Evolutionary conservation across 108 stramenopile genomes (phyloP).

Genomic region (Poteriospumella lacustris): DNA sequence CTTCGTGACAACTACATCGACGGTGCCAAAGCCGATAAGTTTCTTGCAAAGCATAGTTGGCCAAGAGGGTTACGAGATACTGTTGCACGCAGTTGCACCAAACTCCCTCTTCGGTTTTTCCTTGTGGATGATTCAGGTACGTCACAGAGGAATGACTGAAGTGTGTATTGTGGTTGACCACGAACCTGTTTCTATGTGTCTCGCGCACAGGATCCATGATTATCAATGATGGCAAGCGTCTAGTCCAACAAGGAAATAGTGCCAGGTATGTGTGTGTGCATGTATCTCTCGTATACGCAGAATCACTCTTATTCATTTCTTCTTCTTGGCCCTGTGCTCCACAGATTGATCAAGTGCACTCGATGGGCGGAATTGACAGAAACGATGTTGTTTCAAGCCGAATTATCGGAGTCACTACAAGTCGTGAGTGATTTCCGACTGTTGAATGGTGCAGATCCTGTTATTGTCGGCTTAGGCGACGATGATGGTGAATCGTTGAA

Average conservation of each 20-base stretch:
- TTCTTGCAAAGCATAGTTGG: too few relatives aligned
- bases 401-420: background rate
- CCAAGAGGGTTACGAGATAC: too few relatives aligned
- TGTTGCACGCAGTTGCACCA: slow-evolving; percentile 12
- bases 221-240: background rate
- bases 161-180: background rate
- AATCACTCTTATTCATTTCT: background rate
- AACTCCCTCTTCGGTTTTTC: background rate
- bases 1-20: too few relatives aligned
- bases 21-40: too few relatives aligned
- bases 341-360: background rate
- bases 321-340: background rate
- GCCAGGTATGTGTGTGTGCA: background rate
- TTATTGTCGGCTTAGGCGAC: background rate
- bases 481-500: background rate
- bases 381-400: background rate
- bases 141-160: background rate
- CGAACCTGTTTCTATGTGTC: background rate
- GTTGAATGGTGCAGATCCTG: slow-evolving; percentile 24
- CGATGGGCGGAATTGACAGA: background rate
- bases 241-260: background rate
- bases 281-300: background rate
- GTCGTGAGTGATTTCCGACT: background rate
- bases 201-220: background rate
- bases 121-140: slow-evolving; percentile 26